phyloP scores from a whole-genome alignment of 1,139 yeast genomes.

The Pneumocystis murina region DNA sequence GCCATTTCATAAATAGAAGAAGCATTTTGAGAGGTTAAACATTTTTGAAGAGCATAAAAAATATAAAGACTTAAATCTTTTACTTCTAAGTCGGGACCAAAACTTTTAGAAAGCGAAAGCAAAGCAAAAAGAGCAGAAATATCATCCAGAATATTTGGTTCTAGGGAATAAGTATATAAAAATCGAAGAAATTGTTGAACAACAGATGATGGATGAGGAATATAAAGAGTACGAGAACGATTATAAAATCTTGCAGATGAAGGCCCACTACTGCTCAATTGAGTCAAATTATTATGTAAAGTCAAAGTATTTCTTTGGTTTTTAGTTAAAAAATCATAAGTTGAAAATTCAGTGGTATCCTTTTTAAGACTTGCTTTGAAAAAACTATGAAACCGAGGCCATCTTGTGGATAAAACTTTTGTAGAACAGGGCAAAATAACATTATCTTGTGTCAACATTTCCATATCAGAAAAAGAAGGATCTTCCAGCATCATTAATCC shows the following conservation, averaged over 20 bases:
- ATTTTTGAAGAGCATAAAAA: conserved; percentile 3
- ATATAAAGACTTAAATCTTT: background rate
- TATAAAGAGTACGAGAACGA: conserved; percentile 7
- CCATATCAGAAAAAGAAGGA: conserved; percentile 9
- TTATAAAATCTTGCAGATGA: background rate
- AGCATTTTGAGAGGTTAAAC: conserved; percentile 2
- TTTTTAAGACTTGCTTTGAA: background rate
- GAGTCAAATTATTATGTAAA: background rate
- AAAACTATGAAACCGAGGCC: conserved; percentile 7
- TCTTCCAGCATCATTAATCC: conserved; percentile 4
- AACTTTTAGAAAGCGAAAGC: background rate
- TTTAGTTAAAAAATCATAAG: background rate
- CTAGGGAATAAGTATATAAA: conserved; percentile 8
- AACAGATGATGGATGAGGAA: conserved; percentile 7
- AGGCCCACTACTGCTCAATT: background rate
- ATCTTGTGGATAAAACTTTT: conserved; percentile 5
- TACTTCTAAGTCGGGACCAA: background rate
- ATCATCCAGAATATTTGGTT: background rate
- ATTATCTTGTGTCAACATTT: conserved; percentile 11
- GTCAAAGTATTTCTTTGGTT: background rate
- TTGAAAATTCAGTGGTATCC: background rate
- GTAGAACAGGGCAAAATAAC: conserved; percentile 11
- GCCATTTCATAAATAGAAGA: conserved; percentile 7
- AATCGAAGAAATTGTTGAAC: conserved; percentile 6
- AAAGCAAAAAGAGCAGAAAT: conserved; percentile 1